These are phyloP conservation scores for Aspergillus phoenicis DNA, from an alignment of 2,329 filamentous ascomycete genomes.

Conservation along the genomic window DNA sequence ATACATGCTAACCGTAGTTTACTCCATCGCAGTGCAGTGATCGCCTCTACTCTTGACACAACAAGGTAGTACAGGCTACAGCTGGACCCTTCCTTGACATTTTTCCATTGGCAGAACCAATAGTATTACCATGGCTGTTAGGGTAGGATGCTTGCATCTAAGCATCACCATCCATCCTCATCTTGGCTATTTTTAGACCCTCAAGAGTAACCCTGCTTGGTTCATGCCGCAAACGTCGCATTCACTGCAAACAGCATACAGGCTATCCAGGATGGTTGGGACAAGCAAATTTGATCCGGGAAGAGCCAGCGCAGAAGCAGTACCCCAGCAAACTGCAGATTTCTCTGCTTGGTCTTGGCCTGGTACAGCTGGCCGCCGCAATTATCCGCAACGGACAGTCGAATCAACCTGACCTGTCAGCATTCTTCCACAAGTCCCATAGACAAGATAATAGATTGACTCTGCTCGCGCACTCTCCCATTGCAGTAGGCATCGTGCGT, in stretches of 20 bases:
- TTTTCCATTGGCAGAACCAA: not conserved
- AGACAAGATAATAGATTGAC: slow-evolving; percentile 2
- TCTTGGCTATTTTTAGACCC: not conserved
- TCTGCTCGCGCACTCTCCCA: slow-evolving; percentile 3
- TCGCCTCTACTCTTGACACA: slow-evolving; percentile 1
- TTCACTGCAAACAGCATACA: not conserved
- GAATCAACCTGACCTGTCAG: slow-evolving; percentile 8
- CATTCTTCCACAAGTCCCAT: slow-evolving; percentile 1
- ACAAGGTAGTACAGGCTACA: not conserved
- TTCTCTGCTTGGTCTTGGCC: not conserved
- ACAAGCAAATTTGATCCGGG: not conserved
- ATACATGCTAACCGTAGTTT: no score
- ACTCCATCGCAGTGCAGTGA: no score
- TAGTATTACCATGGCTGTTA: not conserved
- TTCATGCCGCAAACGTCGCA: not conserved
- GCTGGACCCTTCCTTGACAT: not conserved
- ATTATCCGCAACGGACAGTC: slow-evolving; percentile 5
- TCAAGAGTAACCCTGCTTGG: not conserved
- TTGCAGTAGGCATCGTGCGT: slow-evolving; percentile 3
- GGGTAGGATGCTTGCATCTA: not conserved
- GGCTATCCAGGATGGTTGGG: not conserved
- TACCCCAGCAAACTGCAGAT: slow-evolving; percentile 1
- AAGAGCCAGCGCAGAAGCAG: not conserved
- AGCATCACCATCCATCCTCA: not conserved
- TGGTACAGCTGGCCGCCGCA: not conserved